Evolutionary conservation across 345 rosid genomes (phyloP), one percentile per base, ranked within the genome.

Genomic region (Mercurialis annua): DNA sequence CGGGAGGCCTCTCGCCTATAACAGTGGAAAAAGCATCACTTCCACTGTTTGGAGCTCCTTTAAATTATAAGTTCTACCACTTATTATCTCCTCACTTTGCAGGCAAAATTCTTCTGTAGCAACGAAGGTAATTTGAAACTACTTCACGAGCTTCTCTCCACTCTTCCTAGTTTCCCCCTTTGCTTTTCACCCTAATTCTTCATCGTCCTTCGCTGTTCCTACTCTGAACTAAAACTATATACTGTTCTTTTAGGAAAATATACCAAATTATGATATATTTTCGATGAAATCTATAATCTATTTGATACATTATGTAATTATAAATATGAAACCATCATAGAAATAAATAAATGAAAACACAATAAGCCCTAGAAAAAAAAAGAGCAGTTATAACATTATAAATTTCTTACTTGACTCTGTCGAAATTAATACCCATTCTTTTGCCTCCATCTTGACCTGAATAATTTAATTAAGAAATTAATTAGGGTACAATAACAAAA

Each of bases 321-420:
- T n/a, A n/a, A n/a, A n/a, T n/a, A n/a, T n/a, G n/a, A n/a, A n/a
- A n/a, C n/a, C n/a, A n/a, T n/a, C n/a, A 15, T 7, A n/a, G 10
- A 21, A 23, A 16, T 15, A 21, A 14, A 40, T 5, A 20, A 64
- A 26, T 29, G 54, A 17, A 42, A n/a, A 38, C 16, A 53, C 3
- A 2, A 40, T 5, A 18, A 40, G n/a, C 27, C 21, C 12, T 21
- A 34, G 29, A 18, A 17, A 33, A 20, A 17, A 61, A 31, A 59
- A 47, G 6, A 33, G 17, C 47, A 56, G 14, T n/a, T n/a, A n/a
- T n/a, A 38, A 49, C 10, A 17, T n/a, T n/a, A n/a, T n/a, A n/a
- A n/a, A n/a, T n/a, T 42, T 73, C 88, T 85, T 87, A 90, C 98
- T 93, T 89, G 16, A 90, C 88, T 68, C 95, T 87, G 42, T 87